These are phyloP conservation scores for Tardiomyces depauwii DNA, from an alignment of 1,139 yeast species.

Conservation along the genomic window DNA sequence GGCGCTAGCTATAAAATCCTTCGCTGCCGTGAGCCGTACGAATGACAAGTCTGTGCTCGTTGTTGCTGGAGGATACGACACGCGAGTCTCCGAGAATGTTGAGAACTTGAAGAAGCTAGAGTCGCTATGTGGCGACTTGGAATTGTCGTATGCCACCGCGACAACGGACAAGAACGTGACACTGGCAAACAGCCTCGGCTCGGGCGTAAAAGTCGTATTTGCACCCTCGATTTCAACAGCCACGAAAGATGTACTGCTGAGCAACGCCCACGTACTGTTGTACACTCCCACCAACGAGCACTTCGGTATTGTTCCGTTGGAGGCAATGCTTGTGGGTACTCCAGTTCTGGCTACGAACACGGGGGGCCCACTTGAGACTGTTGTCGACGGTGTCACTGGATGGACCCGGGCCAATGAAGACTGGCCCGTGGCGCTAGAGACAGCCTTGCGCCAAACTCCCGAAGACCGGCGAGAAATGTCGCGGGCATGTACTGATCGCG, in stretches of 20 bases:
- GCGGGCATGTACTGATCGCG: constrained; percentile 44
- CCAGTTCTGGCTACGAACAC: constrained; percentile 79
- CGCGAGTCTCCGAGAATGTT: constrained; percentile 62
- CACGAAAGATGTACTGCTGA: constrained; percentile 53
- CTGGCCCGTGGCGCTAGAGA: constrained; percentile 57
- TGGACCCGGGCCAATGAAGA: constrained; percentile 50
- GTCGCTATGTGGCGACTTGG: constrained; percentile 34
- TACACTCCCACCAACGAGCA: constrained; percentile 92
- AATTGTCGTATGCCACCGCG: constrained; percentile 38
- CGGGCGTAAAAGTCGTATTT: constrained; percentile 45
- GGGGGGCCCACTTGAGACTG: constrained; percentile 91
- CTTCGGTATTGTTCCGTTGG: constrained; percentile 95
- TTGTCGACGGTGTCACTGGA: constrained; percentile 60
- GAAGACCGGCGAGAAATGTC: constrained; percentile 30
- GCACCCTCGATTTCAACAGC: constrained; percentile 66
- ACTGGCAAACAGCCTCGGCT: constrained; percentile 9
- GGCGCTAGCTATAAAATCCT: constrained; percentile 63
- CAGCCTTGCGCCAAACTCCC: constrained; percentile 27
- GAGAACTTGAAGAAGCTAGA: constrained; percentile 55
- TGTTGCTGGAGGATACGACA: constrained; percentile 89
- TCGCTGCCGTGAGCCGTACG: constrained; percentile 29
- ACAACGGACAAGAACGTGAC: constrained; percentile 13
- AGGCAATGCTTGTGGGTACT: constrained; percentile 75
- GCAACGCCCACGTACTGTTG: constrained; percentile 46
- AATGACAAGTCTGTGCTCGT: constrained; percentile 35